phyloP scores from a whole-genome alignment of 2,329 filamentous ascomycete genomes.

The Zalaria sp. region DNA sequence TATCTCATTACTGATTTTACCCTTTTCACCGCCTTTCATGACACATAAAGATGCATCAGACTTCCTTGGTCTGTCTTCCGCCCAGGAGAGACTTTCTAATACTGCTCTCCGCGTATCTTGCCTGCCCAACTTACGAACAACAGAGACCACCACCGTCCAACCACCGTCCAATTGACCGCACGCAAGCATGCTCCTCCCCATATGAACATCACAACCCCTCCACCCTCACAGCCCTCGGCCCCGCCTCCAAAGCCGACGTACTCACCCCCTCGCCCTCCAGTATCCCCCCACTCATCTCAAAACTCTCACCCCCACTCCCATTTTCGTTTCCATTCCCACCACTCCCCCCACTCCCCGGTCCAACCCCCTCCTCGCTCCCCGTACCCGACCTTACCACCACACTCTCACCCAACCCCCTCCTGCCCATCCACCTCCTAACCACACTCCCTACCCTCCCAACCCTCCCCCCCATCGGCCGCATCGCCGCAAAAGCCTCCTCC shows the following conservation, averaged over 20 bases:
- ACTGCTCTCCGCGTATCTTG: too few relatives aligned
- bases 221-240: neutral
- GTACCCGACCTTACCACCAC: too few relatives aligned
- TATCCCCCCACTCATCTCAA: neutral
- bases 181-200: too few relatives aligned
- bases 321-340: neutral
- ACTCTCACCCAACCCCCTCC: neutral
- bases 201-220: neutral
- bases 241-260: neutral
- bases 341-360: neutral
- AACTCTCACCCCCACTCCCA: neutral
- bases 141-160: too few relatives aligned
- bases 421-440: neutral
- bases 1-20: too few relatives aligned
- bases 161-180: too few relatives aligned
- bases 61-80: too few relatives aligned
- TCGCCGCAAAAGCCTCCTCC: constrained; percentile 2
- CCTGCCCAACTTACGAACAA: too few relatives aligned
- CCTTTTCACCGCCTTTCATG: too few relatives aligned
- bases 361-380: neutral
- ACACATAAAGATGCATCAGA: too few relatives aligned
- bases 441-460: neutral
- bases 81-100: too few relatives aligned
- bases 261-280: neutral
- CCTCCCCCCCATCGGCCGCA: neutral